Evolutionary conservation across 176 grass and related monocot species (phyloP).

Genomic region (Bothriochloa decipiens): DNA sequence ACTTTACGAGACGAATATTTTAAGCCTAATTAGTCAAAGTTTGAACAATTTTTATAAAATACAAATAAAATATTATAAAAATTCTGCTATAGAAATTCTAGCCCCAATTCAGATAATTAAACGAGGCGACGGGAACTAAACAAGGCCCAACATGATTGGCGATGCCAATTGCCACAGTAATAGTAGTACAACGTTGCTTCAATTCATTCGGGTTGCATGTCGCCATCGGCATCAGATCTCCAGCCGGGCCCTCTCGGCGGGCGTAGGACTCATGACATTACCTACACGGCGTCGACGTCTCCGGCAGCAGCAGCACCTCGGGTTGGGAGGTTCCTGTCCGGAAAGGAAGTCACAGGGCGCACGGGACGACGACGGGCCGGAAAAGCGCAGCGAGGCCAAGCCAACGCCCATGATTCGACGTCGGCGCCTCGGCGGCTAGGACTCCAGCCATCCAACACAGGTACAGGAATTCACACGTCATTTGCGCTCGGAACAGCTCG

Average conservation of each 20-base stretch:
- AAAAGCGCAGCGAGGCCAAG: background rate
- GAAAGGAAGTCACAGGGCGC: background rate
- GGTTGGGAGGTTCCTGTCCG: constrained; percentile 31
- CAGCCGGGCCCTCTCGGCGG: background rate
- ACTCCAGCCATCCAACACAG: constrained; percentile 1
- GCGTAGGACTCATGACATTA: background rate
- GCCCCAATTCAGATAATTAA: no score
- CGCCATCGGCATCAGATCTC: constrained; percentile 10
- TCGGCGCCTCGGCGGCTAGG: no score
- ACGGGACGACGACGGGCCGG: background rate
- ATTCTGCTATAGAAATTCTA: no score
- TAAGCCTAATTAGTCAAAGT: no score
- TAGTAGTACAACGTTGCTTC: no score
- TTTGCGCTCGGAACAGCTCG: background rate
- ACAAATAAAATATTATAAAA: no score
- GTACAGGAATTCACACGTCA: background rate
- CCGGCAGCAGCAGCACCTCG: background rate
- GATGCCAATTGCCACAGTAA: background rate
- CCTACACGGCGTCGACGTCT: constrained; percentile 6
- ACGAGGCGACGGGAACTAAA: no score
- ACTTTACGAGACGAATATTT: no score
- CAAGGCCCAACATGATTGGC: background rate
- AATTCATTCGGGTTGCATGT: background rate
- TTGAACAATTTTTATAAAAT: no score
- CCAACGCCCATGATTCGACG: background rate